Conservation (phyloP, 1,284 basidiomycete species). For the Amylostereum areolatum region DNA sequence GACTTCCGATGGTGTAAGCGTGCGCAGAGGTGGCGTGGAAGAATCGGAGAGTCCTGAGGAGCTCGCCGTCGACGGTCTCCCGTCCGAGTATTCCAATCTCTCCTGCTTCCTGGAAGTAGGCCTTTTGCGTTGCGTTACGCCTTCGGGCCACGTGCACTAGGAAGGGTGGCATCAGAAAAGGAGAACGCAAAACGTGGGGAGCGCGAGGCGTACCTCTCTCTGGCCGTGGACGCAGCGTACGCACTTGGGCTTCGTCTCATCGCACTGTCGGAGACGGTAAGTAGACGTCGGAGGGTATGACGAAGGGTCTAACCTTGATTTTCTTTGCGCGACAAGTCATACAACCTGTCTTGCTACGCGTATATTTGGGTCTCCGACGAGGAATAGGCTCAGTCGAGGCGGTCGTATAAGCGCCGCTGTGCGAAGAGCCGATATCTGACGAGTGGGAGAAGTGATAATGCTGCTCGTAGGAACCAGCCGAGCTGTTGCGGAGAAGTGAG, state of each 20-base stretch:
- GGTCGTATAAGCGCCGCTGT: slow-evolving; percentile 40
- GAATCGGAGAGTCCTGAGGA: background rate
- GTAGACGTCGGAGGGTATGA: slow-evolving; percentile 3
- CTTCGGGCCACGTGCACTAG: slow-evolving; percentile 81
- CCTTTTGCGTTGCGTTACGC: slow-evolving; percentile 27
- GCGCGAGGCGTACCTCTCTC: slow-evolving; percentile 51
- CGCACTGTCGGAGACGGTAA: slow-evolving; percentile 47
- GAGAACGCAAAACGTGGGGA: slow-evolving; percentile 4
- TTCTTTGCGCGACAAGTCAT: slow-evolving; percentile 81
- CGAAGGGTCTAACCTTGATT: slow-evolving; percentile 58
- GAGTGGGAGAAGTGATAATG: slow-evolving; percentile 9
- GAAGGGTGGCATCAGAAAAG: slow-evolving; percentile 7
- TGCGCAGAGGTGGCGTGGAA: background rate
- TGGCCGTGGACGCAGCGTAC: slow-evolving; percentile 75
- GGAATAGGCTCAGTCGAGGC: slow-evolving; percentile 40
- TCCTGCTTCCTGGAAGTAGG: too few species aligned
- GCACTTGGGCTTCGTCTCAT: slow-evolving; percentile 76
- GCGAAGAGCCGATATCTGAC: slow-evolving; percentile 2
- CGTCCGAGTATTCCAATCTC: too few species aligned
- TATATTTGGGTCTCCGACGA: slow-evolving; percentile 80
- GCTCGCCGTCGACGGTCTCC: background rate
- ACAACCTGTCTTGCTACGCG: slow-evolving; percentile 80
- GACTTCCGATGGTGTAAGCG: too few species aligned
- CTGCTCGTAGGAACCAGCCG: too few species aligned
- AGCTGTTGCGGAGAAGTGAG: too few species aligned